These are phyloP conservation scores for Cryptococcus sp. DNA, from an alignment of 1,284 basidiomycete species.

Conservation along the genomic window DNA sequence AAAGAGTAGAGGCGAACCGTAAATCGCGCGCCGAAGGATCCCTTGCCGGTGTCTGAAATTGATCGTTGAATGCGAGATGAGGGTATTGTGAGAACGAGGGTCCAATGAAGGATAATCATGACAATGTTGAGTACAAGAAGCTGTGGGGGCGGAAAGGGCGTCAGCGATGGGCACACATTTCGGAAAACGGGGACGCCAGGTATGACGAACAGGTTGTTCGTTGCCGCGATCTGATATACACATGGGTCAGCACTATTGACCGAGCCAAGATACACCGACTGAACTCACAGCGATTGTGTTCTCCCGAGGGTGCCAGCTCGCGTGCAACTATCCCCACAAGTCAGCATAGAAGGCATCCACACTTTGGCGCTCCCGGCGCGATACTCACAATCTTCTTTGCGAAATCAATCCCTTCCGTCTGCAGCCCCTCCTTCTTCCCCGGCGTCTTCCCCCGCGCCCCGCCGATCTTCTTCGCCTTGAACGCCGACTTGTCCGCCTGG, in stretches of 20 bases:
- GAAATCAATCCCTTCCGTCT: slow-evolving; percentile 89
- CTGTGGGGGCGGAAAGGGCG: slow-evolving; percentile 14
- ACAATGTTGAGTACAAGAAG: slow-evolving; percentile 49
- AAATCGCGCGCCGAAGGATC: background rate
- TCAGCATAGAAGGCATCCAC: slow-evolving; percentile 9
- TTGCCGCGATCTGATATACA: slow-evolving; percentile 72
- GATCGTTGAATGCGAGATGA: background rate
- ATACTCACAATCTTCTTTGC: slow-evolving; percentile 89
- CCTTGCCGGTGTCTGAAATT: background rate
- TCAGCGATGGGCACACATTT: slow-evolving; percentile 8
- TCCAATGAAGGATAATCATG: slow-evolving; percentile 26
- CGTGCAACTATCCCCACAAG: slow-evolving; percentile 58
- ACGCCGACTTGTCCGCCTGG: slow-evolving; percentile 98
- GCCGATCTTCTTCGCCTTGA: slow-evolving; percentile 97
- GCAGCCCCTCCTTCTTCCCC: slow-evolving; percentile 74
- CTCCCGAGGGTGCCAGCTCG: slow-evolving; percentile 95
- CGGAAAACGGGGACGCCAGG: background rate
- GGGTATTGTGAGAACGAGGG: slow-evolving; percentile 9
- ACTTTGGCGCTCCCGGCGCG: background rate
- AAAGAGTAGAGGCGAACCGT: background rate
- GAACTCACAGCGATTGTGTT: slow-evolving; percentile 87
- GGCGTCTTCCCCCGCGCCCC: slow-evolving; percentile 76
- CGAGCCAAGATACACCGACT: background rate
- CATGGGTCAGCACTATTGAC: slow-evolving; percentile 9
- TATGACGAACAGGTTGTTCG: slow-evolving; percentile 76